Evolutionary conservation across 306 rosid genomes (phyloP), one percentile per base, ranked within the genome.

Genomic region (Sesbania bispinosa): DNA sequence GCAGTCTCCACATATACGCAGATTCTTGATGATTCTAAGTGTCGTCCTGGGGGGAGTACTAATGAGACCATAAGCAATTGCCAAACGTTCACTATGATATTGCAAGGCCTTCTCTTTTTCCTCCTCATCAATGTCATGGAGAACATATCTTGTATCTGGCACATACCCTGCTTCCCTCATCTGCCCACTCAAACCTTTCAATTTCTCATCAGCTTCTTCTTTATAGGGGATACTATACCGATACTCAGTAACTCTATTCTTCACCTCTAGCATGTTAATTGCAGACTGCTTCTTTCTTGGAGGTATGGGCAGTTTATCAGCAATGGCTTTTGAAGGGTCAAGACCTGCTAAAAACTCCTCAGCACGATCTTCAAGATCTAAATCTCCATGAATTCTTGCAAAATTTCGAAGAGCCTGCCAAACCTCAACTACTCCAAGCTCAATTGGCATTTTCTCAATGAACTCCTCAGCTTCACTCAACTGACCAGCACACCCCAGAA

Each of bases 11-110:
- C 98, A 90, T 43, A 90, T 90, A 9, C 94, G 87, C n/a, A 93
- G 87, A 77, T 93, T 93, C 88, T 93, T 93, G 55, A 93, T 93
- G 61, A 93, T 93, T 80, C 98, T 86, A 26, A 93, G 87, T n/a
- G 96, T 90, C 18, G 96, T 89, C 84, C 98, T 87, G 0, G 98
- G 89, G 0, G 97, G 98, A 53, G 98, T 93, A 79, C 98, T 88
- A 62, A 93, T 93, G 77, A 93, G 87, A 62, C 98, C 98, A 33
- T 90, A 93, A 67, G 97, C 97, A 77, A 93, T 89, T 0, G 98
- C 98, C 73, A 93, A 77, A 19, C 96, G 92, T 75, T 93, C 97
- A 1, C 97, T 93, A 15, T 90, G 98, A 77, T 93, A 90, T 48
- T 84, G 96, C 87, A 90, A 82, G 4, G 98, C 98, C 82, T 86